Evolutionary conservation across 2,329 filamentous ascomycete genomes (phyloP).

Genomic region (Coniochaeta hoffmannii): DNA sequence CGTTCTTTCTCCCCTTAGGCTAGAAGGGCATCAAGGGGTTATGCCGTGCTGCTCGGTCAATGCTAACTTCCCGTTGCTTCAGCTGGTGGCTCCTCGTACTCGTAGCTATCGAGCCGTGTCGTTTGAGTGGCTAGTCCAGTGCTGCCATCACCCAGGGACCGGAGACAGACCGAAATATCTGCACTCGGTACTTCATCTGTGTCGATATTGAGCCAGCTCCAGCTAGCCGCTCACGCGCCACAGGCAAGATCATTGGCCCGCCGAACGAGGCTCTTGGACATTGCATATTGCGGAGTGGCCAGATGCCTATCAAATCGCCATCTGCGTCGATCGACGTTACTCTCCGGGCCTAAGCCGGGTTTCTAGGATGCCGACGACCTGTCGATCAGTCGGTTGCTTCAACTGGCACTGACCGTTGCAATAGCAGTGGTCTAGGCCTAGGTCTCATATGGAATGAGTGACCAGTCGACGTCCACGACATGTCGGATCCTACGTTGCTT

Average conservation of each 20-base stretch:
- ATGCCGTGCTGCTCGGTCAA: not conserved
- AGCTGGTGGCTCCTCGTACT: not conserved
- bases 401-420: not conserved
- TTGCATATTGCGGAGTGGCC: not conserved
- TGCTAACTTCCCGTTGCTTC: not conserved
- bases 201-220: not conserved
- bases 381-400: no score
- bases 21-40: not conserved
- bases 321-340: not conserved
- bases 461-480: not conserved
- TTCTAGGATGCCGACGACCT: not conserved
- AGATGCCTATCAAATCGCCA: not conserved
- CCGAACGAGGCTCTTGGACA: not conserved
- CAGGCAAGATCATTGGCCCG: not conserved
- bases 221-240: not conserved
- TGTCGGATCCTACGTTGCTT: not conserved
- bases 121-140: not conserved
- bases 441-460: not conserved
- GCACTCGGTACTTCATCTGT: not conserved
- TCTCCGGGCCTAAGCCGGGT: not conserved
- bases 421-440: not conserved
- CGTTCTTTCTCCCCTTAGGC: not conserved
- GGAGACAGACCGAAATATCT: not conserved
- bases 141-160: not conserved
- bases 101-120: slow-evolving; percentile 8